Evolutionary conservation across 179 eudicot genomes (phyloP).

Genomic region (Heliamphora pulchella): DNA sequence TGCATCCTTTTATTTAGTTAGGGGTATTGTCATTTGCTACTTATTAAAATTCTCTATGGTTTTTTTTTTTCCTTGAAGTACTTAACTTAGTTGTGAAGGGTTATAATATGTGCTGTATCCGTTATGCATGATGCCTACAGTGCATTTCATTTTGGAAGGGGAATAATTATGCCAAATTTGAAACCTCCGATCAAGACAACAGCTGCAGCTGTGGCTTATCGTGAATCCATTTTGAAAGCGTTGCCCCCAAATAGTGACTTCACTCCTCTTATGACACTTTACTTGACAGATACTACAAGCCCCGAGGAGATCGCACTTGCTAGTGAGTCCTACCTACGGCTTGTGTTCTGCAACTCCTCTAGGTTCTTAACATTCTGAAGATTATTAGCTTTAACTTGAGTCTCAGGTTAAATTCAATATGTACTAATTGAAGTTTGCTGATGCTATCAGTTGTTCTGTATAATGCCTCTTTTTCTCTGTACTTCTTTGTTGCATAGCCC

Average conservation of each 20-base stretch:
- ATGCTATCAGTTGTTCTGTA: background rate
- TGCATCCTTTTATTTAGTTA: background rate
- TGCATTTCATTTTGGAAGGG: slow-evolving; percentile 63
- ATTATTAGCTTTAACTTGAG: background rate
- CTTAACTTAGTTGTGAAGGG: background rate
- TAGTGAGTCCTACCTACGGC: slow-evolving; percentile 41
- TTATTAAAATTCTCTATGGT: background rate
- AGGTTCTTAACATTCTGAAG: background rate
- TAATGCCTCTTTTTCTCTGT: background rate
- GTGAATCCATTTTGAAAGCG: slow-evolving; percentile 69
- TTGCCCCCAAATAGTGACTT: slow-evolving; percentile 56
- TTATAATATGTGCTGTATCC: background rate
- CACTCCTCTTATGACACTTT: slow-evolving; percentile 92
- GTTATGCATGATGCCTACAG: slow-evolving; percentile 27
- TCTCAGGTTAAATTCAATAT: background rate
- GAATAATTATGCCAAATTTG: slow-evolving; percentile 84
- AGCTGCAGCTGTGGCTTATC: slow-evolving; percentile 73
- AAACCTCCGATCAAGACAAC: slow-evolving; percentile 88
- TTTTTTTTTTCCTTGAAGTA: background rate
- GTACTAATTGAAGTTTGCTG: background rate
- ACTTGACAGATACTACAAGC: slow-evolving; percentile 76
- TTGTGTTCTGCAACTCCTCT: background rate
- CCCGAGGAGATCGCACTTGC: slow-evolving; percentile 86
- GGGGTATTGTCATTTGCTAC: background rate
- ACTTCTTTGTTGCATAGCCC: background rate